Percentiles rank a stretch among this genome's conserved stretches.
Evolutionary conservation across 495 filamentous ascomycete genomes (phyloP).

Genomic region (Aspergillus campestris): DNA sequence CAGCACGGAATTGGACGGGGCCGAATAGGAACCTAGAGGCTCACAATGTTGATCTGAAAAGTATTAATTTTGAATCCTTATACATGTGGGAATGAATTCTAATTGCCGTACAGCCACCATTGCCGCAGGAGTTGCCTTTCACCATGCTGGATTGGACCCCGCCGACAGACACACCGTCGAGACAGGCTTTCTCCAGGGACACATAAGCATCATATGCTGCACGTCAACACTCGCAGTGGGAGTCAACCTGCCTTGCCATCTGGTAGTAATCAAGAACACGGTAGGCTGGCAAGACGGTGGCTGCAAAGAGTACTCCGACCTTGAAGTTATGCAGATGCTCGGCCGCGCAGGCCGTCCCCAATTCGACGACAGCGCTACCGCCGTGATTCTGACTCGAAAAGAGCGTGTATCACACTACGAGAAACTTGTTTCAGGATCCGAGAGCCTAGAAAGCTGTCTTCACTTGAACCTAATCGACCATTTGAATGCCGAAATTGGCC

Average conservation of each 20-base stretch:
- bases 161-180: conserved; percentile 67
- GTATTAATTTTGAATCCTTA: conserved; percentile 16
- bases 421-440: conserved; percentile 71
- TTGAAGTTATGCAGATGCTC: conserved; percentile 98
- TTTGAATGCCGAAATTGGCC: conserved; percentile 85
- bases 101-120: conserved; percentile 40
- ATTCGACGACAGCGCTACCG: conserved; percentile 77
- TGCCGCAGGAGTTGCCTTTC: conserved; percentile 74
- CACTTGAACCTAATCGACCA: conserved; percentile 88
- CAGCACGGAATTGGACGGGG: conserved; percentile 58
- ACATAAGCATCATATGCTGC: conserved; percentile 85
- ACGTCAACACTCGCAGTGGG: conserved; percentile 92
- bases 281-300: conserved; percentile 58
- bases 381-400: conserved; percentile 75
- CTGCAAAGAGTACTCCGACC: conserved; percentile 72
- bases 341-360: conserved; percentile 90
- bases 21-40: conserved; percentile 50
- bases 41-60: conserved; percentile 53
- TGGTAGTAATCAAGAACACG: conserved; percentile 90
- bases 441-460: conserved; percentile 78
- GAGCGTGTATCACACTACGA: conserved; percentile 67
- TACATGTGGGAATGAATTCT: not conserved
- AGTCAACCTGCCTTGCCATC: conserved; percentile 86
- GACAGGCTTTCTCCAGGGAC: conserved; percentile 61
- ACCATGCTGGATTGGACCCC: conserved; percentile 78